Conservation (phyloP, 2,329 filamentous ascomycete genomes). For the Drechmeria coniospora region DNA sequence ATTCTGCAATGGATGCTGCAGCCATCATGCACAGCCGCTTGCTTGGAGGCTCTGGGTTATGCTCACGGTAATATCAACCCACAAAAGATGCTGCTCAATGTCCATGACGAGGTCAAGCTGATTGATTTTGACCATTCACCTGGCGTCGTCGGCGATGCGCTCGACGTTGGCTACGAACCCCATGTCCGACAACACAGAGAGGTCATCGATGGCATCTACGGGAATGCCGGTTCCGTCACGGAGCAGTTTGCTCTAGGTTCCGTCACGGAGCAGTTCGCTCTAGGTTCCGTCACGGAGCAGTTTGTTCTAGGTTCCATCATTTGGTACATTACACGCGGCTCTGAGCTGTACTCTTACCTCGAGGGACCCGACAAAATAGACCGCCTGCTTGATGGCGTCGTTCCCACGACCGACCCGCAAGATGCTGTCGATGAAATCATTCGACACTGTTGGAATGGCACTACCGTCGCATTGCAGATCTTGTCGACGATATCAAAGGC, state of each 20-base stretch:
- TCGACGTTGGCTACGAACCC: conserved; percentile 8
- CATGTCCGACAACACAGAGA: conserved; percentile 7
- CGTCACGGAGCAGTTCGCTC: conserved; percentile 7
- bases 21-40: conserved; percentile 4
- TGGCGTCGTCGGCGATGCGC: conserved; percentile 1
- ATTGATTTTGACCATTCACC: conserved; percentile 9
- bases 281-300: conserved; percentile 7
- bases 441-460: conserved; percentile 6
- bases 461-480: conserved; percentile 4
- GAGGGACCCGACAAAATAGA: conserved; percentile 4
- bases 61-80: conserved; percentile 8
- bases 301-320: conserved; percentile 9
- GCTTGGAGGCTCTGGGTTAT: conserved; percentile 6
- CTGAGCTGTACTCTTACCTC: conserved; percentile 7
- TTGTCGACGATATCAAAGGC: conserved; percentile 5
- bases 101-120: conserved; percentile 6
- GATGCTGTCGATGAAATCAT: conserved; percentile 7
- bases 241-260: conserved; percentile 9
- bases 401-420: conserved; percentile 2
- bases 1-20: conserved; percentile 7
- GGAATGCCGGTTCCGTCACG: conserved; percentile 5
- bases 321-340: conserved; percentile 7
- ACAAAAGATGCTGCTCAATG: conserved; percentile 7
- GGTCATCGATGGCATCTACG: conserved; percentile 2
- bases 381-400: conserved; percentile 4